Conservation (phyloP, 1,284 basidiomycete species). For the Apiotrichum domesticum region DNA sequence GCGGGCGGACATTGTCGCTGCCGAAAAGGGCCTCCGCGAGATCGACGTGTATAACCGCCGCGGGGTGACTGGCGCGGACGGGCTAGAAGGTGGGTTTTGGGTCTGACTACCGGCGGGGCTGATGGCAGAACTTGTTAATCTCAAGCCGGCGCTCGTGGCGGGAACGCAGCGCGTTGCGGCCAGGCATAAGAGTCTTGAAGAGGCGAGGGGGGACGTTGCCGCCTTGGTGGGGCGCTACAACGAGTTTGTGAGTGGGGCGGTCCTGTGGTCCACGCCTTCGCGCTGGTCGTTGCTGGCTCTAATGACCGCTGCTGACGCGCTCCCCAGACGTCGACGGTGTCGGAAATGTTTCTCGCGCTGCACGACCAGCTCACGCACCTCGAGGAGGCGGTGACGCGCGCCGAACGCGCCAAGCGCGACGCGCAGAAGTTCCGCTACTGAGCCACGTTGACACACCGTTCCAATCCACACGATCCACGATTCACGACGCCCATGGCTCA, state of each 20-base stretch:
- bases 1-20: constrained; percentile 28
- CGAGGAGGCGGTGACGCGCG: constrained; percentile 29
- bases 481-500: not conserved
- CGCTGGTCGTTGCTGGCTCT: too few relatives aligned
- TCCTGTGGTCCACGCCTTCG: not conserved
- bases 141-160: constrained; percentile 19
- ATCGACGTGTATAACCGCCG: constrained; percentile 28
- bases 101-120: constrained; percentile 12
- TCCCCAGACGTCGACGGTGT: constrained; percentile 34
- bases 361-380: constrained; percentile 33
- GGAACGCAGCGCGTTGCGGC: constrained; percentile 9
- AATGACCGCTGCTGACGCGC: not conserved
- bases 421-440: constrained; percentile 30
- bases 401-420: constrained; percentile 27
- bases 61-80: constrained; percentile 33
- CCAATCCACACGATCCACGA: too few relatives aligned
- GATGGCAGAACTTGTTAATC: constrained; percentile 26
- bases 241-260: constrained; percentile 33
- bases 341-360: constrained; percentile 38
- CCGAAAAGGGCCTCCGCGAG: constrained; percentile 38
- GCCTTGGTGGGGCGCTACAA: constrained; percentile 30
- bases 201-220: constrained; percentile 21
- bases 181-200: constrained; percentile 15
- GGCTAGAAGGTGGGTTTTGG: constrained; percentile 34
- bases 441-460: too few relatives aligned